These are phyloP conservation scores for Leptographium wingfieldii DNA, from an alignment of 2,329 filamentous ascomycete genomes.

Conservation along the genomic window DNA sequence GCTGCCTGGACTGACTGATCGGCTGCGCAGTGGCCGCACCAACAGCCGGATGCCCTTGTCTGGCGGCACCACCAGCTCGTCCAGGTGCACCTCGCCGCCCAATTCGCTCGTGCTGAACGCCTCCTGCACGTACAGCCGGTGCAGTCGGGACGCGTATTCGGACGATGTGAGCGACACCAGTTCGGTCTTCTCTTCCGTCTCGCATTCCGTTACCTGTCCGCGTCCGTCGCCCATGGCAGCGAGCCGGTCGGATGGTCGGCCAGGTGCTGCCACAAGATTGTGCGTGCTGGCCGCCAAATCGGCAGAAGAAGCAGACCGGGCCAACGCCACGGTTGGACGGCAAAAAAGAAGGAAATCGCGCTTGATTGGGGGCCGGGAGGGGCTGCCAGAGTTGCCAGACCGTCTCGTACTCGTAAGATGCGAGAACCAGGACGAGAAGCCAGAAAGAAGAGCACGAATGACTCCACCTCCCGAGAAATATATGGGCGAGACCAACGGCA, in stretches of 20 bases:
- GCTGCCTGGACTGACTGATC: constrained; percentile 42
- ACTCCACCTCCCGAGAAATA: too few relatives aligned
- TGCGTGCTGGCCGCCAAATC: too few relatives aligned
- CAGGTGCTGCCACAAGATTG: too few relatives aligned
- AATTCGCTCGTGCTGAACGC: constrained; percentile 22
- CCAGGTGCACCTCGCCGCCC: constrained; percentile 37
- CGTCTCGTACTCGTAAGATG: too few relatives aligned
- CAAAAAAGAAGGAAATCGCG: too few relatives aligned
- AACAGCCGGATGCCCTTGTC: constrained; percentile 44
- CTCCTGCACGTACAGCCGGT: constrained; percentile 32
- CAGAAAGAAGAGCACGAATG: too few relatives aligned
- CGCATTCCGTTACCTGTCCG: constrained; percentile 16
- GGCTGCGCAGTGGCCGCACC: constrained; percentile 39
- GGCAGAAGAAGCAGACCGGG: too few relatives aligned
- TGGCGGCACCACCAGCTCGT: constrained; percentile 30
- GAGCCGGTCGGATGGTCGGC: neutral
- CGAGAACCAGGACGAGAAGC: too few relatives aligned
- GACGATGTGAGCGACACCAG: constrained; percentile 46
- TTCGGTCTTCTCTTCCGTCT: constrained; percentile 42
- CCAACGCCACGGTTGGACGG: too few relatives aligned
- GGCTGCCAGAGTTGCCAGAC: too few relatives aligned
- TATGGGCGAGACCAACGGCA: neutral
- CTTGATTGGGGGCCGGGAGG: too few relatives aligned
- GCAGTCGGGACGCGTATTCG: constrained; percentile 39
- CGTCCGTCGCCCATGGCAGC: constrained; percentile 29